A percentile compares a stretch with the other conserved stretches of the same genome.
Conservation (phyloP, 768 basidiomycete genomes). For the Tubosaeta sp. region DNA sequence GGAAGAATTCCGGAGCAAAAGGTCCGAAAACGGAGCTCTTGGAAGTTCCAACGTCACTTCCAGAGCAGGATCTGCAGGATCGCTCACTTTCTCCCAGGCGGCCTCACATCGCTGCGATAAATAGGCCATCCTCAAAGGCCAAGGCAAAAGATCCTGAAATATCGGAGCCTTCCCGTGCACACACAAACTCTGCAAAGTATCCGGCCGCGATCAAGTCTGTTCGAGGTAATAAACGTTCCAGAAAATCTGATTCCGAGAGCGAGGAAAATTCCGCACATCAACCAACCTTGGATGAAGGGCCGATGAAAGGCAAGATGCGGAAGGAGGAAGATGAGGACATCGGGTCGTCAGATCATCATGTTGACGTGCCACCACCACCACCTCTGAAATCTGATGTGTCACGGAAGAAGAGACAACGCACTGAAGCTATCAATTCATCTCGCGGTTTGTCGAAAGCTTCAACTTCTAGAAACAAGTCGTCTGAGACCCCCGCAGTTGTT, state of each 20-base stretch:
- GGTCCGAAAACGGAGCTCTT: slow-evolving; percentile 25
- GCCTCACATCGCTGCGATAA: slow-evolving; percentile 4
- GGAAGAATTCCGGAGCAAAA: slow-evolving; percentile 10
- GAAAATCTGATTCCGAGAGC: slow-evolving; percentile 25
- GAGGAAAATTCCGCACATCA: slow-evolving; percentile 12
- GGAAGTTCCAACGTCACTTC: slow-evolving; percentile 57
- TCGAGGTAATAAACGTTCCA: slow-evolving; percentile 18
- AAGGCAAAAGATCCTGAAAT: background rate
- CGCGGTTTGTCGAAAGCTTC: slow-evolving; percentile 21
- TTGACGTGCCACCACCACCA: slow-evolving; percentile 30
- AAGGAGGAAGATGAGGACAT: slow-evolving; percentile 34
- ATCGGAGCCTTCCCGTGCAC: slow-evolving; percentile 3
- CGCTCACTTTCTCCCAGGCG: slow-evolving; percentile 8
- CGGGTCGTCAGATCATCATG: slow-evolving; percentile 40
- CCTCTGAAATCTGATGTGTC: slow-evolving; percentile 12
- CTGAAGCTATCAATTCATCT: slow-evolving; percentile 24
- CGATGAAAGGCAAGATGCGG: background rate
- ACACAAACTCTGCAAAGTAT: slow-evolving; percentile 1
- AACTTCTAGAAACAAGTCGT: slow-evolving; percentile 24
- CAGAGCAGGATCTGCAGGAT: slow-evolving; percentile 43
- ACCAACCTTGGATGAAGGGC: slow-evolving; percentile 30
- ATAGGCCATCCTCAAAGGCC: slow-evolving; percentile 6
- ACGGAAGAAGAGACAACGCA: slow-evolving; percentile 49
- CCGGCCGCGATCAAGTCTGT: slow-evolving; percentile 6
- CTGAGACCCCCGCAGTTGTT: slow-evolving; percentile 25